Evolutionary conservation across 1,284 basidiomycete species (phyloP).

Genomic region (Rhodotorula mucilaginosa): DNA sequence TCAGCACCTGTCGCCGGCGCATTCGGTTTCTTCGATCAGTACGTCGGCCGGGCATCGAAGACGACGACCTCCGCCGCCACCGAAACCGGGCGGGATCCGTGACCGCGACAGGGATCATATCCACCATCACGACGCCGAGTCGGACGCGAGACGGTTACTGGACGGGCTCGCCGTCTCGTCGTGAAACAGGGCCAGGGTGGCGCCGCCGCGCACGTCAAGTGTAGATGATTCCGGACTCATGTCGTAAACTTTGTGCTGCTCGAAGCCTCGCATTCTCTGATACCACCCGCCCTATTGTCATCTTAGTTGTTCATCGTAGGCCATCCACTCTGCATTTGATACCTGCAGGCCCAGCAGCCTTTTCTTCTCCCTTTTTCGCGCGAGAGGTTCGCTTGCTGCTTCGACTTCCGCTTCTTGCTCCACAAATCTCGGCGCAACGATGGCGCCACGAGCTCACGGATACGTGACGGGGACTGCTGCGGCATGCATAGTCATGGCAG

Average conservation of each 20-base stretch:
- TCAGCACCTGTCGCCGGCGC: background rate
- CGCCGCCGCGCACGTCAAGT: no score
- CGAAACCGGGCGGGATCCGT: background rate
- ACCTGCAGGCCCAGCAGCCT: background rate
- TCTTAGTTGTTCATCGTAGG: no score
- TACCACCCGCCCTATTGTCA: no score
- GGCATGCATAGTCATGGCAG: background rate
- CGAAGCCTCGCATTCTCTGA: no score
- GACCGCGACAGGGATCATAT: background rate
- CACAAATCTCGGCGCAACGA: background rate
- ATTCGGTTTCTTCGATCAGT: no score
- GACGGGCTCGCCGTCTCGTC: background rate
- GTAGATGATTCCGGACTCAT: no score
- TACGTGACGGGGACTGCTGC: constrained; percentile 3
- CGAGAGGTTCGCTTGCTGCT: background rate
- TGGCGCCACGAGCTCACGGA: background rate
- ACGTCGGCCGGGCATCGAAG: background rate
- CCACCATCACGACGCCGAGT: background rate
- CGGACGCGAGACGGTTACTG: background rate
- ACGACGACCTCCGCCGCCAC: constrained; percentile 1
- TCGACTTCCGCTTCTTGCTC: no score
- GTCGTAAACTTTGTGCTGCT: no score
- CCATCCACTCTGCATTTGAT: no score
- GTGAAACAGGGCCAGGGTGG: no score
- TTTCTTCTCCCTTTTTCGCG: background rate